Base-by-base conservation (phyloP, 805 yeast genomes). In the Debaryomyces hansenii region DNA sequence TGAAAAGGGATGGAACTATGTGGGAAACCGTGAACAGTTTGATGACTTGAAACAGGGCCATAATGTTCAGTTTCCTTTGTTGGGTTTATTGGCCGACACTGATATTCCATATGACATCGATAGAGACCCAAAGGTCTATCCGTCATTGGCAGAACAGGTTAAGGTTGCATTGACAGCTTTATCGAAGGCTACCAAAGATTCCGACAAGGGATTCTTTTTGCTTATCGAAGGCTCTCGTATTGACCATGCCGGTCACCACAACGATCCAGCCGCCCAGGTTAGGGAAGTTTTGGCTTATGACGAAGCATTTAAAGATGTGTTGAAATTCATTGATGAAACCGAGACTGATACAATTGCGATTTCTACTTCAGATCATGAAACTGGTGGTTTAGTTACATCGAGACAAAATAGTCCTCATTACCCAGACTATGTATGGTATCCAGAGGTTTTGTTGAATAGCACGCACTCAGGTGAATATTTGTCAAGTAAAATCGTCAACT, bases 211-310 rank as follows among this genome's bases (percentile, higher is more conserved):
- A 0, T 90, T 91, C 65, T 90, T 91, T 70, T 65, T 91, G 48
- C 63, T 91, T 64, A 81, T 91, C 44, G 97, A 91, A 72, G 97
- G 97, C 15, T 87, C 96, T 5, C 79, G 97, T 64, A 90, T 91
- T 58, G 97, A 91, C 67, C 97, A 90, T 62, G 96, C 96, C 5
- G 97, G 97, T 37, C 97, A 91, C 68, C 84, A 79, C 57, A 90
- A 91, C 60, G 97, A 91, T 63, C 92, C 97, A 9, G 92, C 92
- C 5, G 96, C 96, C 7, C 96, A 90, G 69, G 96, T 88, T 5
- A 78, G 90, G 59, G 97, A 91, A 67, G 92, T 89, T 4, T 70
- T 90, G 56, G 96, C 95, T 1, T 91, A 83, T 64, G 96, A 88
- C 63, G 82, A 80, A 49, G 90, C 96, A 3, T 89, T 87, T 68